Conservation (phyloP, 257 asterid genomes). For the Solanum stenotomum region DNA sequence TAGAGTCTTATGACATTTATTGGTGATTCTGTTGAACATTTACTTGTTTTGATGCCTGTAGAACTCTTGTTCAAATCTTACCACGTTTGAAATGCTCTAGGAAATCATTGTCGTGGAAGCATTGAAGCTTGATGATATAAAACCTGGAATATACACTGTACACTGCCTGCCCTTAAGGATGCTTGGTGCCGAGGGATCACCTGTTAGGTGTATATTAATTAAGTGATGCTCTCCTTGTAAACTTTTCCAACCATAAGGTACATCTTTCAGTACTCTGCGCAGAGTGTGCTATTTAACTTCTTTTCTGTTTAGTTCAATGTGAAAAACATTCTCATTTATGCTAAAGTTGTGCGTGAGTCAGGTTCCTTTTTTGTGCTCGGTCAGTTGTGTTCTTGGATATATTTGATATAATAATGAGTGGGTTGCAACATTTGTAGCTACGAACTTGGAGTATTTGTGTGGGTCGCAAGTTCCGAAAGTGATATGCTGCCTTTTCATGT, state of each 20-base stretch:
- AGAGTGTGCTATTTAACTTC: too few species aligned
- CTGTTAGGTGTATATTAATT: constrained; percentile 84
- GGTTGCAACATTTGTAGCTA: too few species aligned
- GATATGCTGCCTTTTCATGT: neutral
- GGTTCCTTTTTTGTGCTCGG: neutral
- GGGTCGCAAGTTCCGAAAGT: too few species aligned
- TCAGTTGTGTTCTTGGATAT: neutral
- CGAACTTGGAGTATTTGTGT: too few species aligned
- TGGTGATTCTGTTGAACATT: neutral
- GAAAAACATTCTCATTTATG: neutral
- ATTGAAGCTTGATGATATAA: constrained; percentile 62
- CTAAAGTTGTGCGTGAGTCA: neutral
- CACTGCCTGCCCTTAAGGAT: constrained; percentile 87
- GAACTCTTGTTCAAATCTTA: neutral
- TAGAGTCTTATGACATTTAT: neutral
- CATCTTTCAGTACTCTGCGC: neutral
- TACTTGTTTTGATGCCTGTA: too few species aligned
- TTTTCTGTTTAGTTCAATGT: neutral
- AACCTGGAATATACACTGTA: constrained; percentile 56
- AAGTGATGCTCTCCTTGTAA: constrained; percentile 27
- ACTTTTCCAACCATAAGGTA: neutral
- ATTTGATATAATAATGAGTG: neutral
- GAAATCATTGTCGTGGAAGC: constrained; percentile 91
- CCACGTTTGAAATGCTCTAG: constrained; percentile 26
- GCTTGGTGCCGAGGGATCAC: constrained; percentile 93